A percentile compares a stretch with the other conserved stretches of the same genome.
These are phyloP conservation scores for Pseudozyma thailandica DNA, from an alignment of 1,284 basidiomycete genomes.

Conservation along the genomic window DNA sequence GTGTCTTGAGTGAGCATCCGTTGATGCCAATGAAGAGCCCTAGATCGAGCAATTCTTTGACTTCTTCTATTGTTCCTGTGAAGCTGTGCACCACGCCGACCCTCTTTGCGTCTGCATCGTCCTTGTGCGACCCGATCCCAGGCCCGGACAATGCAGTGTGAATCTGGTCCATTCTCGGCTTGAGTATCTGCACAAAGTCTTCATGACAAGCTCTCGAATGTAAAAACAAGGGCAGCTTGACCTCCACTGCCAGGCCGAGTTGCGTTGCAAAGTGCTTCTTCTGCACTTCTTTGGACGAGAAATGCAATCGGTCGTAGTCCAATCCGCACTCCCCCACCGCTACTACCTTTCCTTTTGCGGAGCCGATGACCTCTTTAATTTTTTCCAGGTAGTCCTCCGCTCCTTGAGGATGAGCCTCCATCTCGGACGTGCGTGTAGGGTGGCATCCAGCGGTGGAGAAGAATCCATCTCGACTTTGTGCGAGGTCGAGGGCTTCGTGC, in stretches of 20 bases:
- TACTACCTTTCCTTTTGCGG: constrained; percentile 65
- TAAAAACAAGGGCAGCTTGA: constrained; percentile 82
- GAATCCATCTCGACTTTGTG: constrained; percentile 73
- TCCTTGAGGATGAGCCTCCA: constrained; percentile 73
- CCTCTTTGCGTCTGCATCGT: constrained; percentile 18
- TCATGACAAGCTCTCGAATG: constrained; percentile 77
- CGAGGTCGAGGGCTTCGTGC: constrained; percentile 74
- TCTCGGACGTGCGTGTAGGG: constrained; percentile 83
- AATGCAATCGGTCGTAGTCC: constrained; percentile 85
- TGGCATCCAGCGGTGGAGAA: constrained; percentile 86
- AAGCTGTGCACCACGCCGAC: constrained; percentile 82
- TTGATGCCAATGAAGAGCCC: constrained; percentile 75
- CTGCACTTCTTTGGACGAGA: constrained; percentile 77
- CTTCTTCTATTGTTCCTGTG: constrained; percentile 79
- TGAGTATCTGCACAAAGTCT: constrained; percentile 78
- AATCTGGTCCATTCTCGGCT: constrained; percentile 31
- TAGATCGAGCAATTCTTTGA: constrained; percentile 74
- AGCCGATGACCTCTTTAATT: constrained; percentile 57
- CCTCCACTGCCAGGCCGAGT: constrained; percentile 77
- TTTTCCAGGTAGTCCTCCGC: constrained; percentile 77
- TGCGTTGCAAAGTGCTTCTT: constrained; percentile 78
- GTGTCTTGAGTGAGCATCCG: constrained; percentile 85
- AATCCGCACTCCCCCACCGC: constrained; percentile 88
- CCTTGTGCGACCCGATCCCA: constrained; percentile 1
- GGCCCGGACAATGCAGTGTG: constrained; percentile 5